Base-by-base conservation (phyloP, 257 asterid species). In the Gentiana dahurica region DNA sequence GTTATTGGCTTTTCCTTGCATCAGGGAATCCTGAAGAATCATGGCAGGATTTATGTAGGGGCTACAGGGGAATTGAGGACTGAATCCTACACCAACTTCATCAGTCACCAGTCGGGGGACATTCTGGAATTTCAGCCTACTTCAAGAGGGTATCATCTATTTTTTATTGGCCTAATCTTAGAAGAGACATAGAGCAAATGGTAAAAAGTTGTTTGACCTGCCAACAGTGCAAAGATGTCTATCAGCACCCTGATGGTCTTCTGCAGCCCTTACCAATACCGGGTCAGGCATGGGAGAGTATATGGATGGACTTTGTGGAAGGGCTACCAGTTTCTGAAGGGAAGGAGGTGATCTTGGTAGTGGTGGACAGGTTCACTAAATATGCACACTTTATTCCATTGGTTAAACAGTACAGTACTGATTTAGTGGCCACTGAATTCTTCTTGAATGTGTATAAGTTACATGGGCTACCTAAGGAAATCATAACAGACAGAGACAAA, bases 341-440 rank as follows among this genome's bases (percentile, higher is more conserved):
- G 6, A 32, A 34, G 5, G 24, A 34, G 10, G 54, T 34, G 2
- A 48, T 59, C 1, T 12, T 45, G 0, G 63, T 59, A 4, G 51
- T 59, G 11, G 47, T 65, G 0, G 64, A 65, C 34, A 41, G 9
- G 7, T 41, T 41, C 37, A 49, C 65, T 0, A 65, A 58, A 3
- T 58, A 57, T 43, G 52, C 33, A 1, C 64, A 57, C 35, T 59
- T 59, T 6, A 10, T 51, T 11, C 9, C 66, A 13, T 2, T 57
- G 2, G 7, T 51, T 1, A 15, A 39, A n/a, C 59, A 39, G 1
- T 39, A 8, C 33, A 32, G 34, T 2, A 34, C 58, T 4, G n/a
- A n/a, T 3, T n/a, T 1, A 2, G 51, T 60, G 4, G 65, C 65
- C 4, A 6, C 49, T 1, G 4, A 7, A 8, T 50, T 49, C 36